Percentiles rank a stretch among this genome's conserved stretches.
phyloP scores from a whole-genome alignment of 1,284 basidiomycete genomes.

The Prillingera fragicola region DNA sequence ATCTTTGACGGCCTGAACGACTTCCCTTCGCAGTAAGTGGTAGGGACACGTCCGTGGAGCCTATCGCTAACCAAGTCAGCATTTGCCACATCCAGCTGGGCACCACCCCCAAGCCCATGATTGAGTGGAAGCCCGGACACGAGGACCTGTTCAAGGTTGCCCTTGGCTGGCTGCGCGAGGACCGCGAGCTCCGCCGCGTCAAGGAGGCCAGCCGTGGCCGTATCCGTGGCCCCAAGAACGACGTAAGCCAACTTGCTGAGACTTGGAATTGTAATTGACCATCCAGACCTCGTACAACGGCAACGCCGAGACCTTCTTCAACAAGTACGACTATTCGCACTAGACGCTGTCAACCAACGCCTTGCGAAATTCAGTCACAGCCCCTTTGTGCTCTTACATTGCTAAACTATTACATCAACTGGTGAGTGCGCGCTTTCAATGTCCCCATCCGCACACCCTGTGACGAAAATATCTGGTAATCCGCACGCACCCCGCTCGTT shows the following conservation, averaged over 20 bases:
- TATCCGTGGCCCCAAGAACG: slow-evolving; percentile 64
- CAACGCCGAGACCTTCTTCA: slow-evolving; percentile 83
- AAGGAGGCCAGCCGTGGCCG: slow-evolving; percentile 54
- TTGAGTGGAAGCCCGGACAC: slow-evolving; percentile 59
- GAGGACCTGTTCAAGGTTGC: slow-evolving; percentile 65
- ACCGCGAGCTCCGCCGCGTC: slow-evolving; percentile 61
- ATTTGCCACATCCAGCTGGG: slow-evolving; percentile 84
- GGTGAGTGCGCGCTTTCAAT: background rate
- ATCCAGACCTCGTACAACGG: slow-evolving; percentile 48
- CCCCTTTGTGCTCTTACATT: background rate
- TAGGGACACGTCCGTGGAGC: no score
- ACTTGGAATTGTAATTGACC: background rate
- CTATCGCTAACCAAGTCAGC: no score
- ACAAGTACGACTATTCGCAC: slow-evolving; percentile 57
- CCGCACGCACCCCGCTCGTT: slow-evolving; percentile 27
- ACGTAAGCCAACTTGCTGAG: slow-evolving; percentile 52
- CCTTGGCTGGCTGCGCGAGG: slow-evolving; percentile 76
- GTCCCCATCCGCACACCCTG: slow-evolving; percentile 10
- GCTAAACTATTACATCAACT: background rate
- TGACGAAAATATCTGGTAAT: slow-evolving; percentile 36
- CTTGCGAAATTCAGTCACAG: background rate
- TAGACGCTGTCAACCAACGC: background rate
- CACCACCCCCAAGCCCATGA: slow-evolving; percentile 56
- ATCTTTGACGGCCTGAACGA: slow-evolving; percentile 83
- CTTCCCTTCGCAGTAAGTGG: no score